A percentile compares a stretch with the other conserved stretches of the same genome.
Conservation (phyloP, 2,329 filamentous ascomycete genomes). For the Teratosphaeria nubilosa region DNA sequence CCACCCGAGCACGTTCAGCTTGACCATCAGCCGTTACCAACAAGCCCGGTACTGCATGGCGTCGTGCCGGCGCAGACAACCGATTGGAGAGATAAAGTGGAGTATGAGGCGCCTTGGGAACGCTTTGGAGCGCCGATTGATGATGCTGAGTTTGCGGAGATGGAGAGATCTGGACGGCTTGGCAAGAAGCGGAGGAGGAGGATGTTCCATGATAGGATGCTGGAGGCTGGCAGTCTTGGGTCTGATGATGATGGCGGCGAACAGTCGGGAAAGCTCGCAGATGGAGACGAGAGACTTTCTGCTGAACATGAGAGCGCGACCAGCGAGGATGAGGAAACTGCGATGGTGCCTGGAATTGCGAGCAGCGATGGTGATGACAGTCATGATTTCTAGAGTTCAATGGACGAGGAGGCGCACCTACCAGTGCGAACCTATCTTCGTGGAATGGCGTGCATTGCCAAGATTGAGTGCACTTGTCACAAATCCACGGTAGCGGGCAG, state of each 20-base stretch:
- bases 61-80: constrained; percentile 23
- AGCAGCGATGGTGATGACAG: background rate
- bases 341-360: background rate
- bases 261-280: background rate
- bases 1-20: constrained; percentile 7
- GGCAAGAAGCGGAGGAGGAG: constrained; percentile 8
- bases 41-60: constrained; percentile 1
- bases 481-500: too few relatives aligned
- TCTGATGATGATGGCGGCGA: background rate
- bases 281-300: background rate
- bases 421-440: background rate
- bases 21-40: constrained; percentile 5
- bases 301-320: background rate
- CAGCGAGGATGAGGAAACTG: background rate
- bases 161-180: constrained; percentile 5
- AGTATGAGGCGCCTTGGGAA: constrained; percentile 44
- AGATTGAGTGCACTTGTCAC: too few relatives aligned
- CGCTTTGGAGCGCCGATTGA: constrained; percentile 1
- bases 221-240: background rate
- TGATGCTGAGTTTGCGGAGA: constrained; percentile 6
- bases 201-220: background rate
- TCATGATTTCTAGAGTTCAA: background rate
- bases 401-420: background rate
- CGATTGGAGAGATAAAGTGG: constrained; percentile 37
- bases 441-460: background rate